phyloP scores from a whole-genome alignment of 768 basidiomycete genomes.

The Melanogaster broomeanus region DNA sequence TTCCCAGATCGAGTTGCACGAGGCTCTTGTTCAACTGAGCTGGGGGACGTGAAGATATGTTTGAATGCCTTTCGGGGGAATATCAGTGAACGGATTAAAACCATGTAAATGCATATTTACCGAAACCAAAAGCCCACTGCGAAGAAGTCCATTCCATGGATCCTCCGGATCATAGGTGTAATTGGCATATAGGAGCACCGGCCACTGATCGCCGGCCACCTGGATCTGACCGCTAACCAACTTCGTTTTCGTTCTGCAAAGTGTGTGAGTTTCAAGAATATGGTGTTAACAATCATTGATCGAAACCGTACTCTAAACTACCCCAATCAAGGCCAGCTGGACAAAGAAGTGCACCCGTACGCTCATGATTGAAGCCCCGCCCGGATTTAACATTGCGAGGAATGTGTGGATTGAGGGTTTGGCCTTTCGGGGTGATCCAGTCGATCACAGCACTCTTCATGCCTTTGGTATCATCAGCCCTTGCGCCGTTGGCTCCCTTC shows the following conservation, averaged over 20 bases:
- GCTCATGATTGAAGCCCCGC: slow-evolving; percentile 16
- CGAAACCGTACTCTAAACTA: slow-evolving; percentile 10
- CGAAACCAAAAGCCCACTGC: slow-evolving; percentile 23
- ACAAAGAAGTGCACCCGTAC: slow-evolving; percentile 19
- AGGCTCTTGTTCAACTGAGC: slow-evolving; percentile 24
- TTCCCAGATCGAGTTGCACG: slow-evolving; percentile 14
- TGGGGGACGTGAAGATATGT: no score
- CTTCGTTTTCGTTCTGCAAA: slow-evolving; percentile 1
- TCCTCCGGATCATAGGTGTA: slow-evolving; percentile 15
- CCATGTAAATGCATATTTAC: slow-evolving; percentile 19
- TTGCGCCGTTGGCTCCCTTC: slow-evolving; percentile 1
- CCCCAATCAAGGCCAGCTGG: slow-evolving; percentile 20
- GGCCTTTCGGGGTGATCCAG: slow-evolving; percentile 17
- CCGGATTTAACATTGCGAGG: no score
- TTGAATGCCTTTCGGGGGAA: slow-evolving; percentile 19
- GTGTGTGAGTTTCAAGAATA: no score
- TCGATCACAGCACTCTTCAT: slow-evolving; percentile 14
- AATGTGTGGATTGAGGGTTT: slow-evolving; percentile 10
- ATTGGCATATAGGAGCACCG: slow-evolving; percentile 14
- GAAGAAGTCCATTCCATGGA: no score
- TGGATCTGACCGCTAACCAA: slow-evolving; percentile 4
- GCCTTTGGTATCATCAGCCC: slow-evolving; percentile 7
- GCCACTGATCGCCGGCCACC: slow-evolving; percentile 17
- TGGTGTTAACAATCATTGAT: not conserved
- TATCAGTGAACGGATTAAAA: slow-evolving; percentile 3